These are phyloP conservation scores for Ramaria sp. DNA, from an alignment of 768 basidiomycete genomes.

Conservation along the genomic window DNA sequence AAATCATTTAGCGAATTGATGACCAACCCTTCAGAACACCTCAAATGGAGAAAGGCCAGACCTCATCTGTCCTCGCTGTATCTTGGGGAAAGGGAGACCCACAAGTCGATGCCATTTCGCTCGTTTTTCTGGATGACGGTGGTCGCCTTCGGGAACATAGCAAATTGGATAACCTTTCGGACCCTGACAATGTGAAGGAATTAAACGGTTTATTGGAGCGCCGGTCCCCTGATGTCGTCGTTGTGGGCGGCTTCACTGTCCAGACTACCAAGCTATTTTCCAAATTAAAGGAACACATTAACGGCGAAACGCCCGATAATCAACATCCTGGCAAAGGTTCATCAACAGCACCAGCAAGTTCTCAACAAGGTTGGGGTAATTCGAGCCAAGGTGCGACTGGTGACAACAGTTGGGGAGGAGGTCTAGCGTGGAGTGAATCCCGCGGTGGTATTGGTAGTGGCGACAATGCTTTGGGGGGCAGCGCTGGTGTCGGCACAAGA, in stretches of 20 bases:
- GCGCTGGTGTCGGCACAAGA: conserved; percentile 21
- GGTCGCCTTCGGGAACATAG: conserved; percentile 87
- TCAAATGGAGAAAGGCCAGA: conserved; percentile 58
- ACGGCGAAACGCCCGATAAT: conserved; percentile 18
- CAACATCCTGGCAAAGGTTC: conserved; percentile 16
- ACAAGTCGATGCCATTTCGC: conserved; percentile 75
- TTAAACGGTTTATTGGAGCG: conserved; percentile 76
- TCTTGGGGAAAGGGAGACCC: conserved; percentile 96
- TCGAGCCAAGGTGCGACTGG: background rate
- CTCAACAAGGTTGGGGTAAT: background rate
- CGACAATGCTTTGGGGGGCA: conserved; percentile 10
- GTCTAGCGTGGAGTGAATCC: conserved; percentile 8
- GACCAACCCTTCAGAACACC: conserved; percentile 60
- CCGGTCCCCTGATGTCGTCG: conserved; percentile 79
- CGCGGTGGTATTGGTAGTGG: background rate
- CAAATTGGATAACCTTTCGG: conserved; percentile 79
- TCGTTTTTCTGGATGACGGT: conserved; percentile 79
- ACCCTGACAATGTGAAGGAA: conserved; percentile 54
- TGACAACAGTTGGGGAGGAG: conserved; percentile 4
- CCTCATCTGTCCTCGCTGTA: conserved; percentile 73
- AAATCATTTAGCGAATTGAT: conserved; percentile 56
- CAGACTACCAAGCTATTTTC: conserved; percentile 62
- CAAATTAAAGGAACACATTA: conserved; percentile 48
- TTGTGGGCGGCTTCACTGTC: conserved; percentile 80
- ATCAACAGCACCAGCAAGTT: background rate